Evolutionary conservation across 257 asterid species (phyloP), one percentile per base, ranked within the genome.

Genomic region (Rhazya stricta): DNA sequence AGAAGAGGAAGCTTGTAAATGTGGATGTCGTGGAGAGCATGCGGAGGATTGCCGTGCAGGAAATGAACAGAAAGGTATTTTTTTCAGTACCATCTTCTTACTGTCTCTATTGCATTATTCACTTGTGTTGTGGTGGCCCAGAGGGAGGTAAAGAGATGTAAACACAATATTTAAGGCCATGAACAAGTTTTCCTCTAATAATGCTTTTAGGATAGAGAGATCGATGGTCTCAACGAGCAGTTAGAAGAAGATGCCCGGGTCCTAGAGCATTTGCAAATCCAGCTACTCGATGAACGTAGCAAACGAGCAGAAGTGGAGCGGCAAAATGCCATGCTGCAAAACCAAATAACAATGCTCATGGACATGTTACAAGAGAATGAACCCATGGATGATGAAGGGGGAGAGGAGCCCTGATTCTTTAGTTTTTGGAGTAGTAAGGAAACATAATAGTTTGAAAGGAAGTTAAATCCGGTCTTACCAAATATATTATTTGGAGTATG

Each of bases 1-100:
- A 94, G 89, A 94, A 90, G 72, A 81, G 99, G 54, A 94, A 92
- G 92, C 97, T 94, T 5, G 99, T 94, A 10, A 94, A 94, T 60
- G 97, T 92, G 62, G 99, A 94, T 50, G 99, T 94, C 34, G 99
- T 94, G 6, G 99, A 94, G 82, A 92, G 98, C 78, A 94, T 94
- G 99, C 86, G 98, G 10, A 88, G 97, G 74, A 92, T 94, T 5
- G 99, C 99, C 0, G 89, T 94, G 15, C 99, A 90, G 76, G 99
- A 94, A 84, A 94, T 94, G 97, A 94, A 94, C 61, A 83, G 97
- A 72, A 94, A 94, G 97, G 99, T 94, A 23, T 9, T 57, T 39
- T n/a, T 74, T 45, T 56, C 29, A 18, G 23, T 66, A 67, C 16
- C 23, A 67, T 48, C 69, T 32, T 61, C 9, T 61, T 1, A 30